phyloP scores from a whole-genome alignment of 1,284 basidiomycete genomes.

The Gastroboletus turbinatus region DNA sequence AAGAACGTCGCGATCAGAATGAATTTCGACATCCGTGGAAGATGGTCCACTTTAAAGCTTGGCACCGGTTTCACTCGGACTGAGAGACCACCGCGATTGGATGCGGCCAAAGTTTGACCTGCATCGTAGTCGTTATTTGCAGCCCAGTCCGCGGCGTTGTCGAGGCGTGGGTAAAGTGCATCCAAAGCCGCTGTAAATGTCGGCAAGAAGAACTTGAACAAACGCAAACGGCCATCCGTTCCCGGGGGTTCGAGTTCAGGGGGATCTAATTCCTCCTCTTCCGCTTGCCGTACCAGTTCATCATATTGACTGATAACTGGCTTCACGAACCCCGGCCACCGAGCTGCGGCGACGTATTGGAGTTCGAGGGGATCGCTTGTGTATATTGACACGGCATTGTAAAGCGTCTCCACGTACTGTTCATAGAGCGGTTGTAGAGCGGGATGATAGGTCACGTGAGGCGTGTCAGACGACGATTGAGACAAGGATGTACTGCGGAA shows the following conservation, averaged over 20 bases:
- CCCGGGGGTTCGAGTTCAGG: slow-evolving; percentile 39
- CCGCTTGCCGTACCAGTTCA: slow-evolving; percentile 18
- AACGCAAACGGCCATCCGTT: slow-evolving; percentile 61
- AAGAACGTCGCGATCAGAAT: slow-evolving; percentile 81
- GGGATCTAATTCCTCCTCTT: slow-evolving; percentile 29
- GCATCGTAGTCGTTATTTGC: slow-evolving; percentile 41
- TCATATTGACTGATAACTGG: slow-evolving; percentile 60
- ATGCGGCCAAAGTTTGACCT: slow-evolving; percentile 9
- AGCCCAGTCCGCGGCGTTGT: slow-evolving; percentile 61
- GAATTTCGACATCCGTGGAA: slow-evolving; percentile 69
- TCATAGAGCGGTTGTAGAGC: slow-evolving; percentile 58
- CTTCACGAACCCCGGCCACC: slow-evolving; percentile 78
- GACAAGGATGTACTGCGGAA: slow-evolving; percentile 32
- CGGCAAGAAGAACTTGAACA: slow-evolving; percentile 59
- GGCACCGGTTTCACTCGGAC: slow-evolving; percentile 20
- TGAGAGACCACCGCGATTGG: slow-evolving; percentile 5
- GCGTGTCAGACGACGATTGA: slow-evolving; percentile 22
- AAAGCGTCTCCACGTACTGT: slow-evolving; percentile 65
- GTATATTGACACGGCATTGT: slow-evolving; percentile 65
- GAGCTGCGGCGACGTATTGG: slow-evolving; percentile 71
- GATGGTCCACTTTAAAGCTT: slow-evolving; percentile 21
- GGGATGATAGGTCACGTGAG: slow-evolving; percentile 47
- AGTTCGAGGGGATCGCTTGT: slow-evolving; percentile 69
- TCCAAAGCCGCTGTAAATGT: slow-evolving; percentile 62
- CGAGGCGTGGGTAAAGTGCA: slow-evolving; percentile 62